phyloP scores from a whole-genome alignment of 2,329 filamentous ascomycete species.

The Bertia moriformis region DNA sequence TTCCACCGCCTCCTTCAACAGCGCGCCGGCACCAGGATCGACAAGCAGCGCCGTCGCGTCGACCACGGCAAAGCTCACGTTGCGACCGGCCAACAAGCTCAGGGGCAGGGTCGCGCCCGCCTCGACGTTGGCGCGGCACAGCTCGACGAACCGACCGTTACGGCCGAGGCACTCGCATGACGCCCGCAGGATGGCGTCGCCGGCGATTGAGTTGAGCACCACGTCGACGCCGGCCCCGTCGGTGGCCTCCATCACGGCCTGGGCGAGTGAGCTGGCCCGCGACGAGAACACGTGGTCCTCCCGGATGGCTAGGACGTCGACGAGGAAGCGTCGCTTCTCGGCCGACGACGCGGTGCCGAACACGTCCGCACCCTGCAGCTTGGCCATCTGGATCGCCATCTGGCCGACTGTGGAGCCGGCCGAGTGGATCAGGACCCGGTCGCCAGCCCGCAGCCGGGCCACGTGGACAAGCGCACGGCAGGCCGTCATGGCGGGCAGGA shows the following conservation, averaged over 20 bases:
- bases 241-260: background rate
- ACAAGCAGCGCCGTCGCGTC: background rate
- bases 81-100: background rate
- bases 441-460: background rate
- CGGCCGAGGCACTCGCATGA: background rate
- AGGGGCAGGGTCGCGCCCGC: background rate
- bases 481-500: conserved; percentile 3
- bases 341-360: background rate
- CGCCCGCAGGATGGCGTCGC: background rate
- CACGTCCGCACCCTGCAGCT: background rate
- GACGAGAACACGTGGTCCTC: background rate
- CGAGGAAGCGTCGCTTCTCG: background rate
- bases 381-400: conserved; percentile 1
- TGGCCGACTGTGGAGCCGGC: conserved; percentile 1
- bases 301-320: background rate
- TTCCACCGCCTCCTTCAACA: background rate
- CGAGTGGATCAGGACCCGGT: conserved; percentile 2
- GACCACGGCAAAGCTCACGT: background rate
- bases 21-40: background rate
- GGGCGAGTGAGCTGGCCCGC: background rate
- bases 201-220: background rate
- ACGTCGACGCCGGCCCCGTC: background rate
- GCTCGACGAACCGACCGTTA: background rate
- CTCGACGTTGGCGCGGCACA: background rate
- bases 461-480: background rate